These are phyloP conservation scores for Yamadazyma philogaea DNA, from an alignment of 805 yeast genomes.

Conservation along the genomic window DNA sequence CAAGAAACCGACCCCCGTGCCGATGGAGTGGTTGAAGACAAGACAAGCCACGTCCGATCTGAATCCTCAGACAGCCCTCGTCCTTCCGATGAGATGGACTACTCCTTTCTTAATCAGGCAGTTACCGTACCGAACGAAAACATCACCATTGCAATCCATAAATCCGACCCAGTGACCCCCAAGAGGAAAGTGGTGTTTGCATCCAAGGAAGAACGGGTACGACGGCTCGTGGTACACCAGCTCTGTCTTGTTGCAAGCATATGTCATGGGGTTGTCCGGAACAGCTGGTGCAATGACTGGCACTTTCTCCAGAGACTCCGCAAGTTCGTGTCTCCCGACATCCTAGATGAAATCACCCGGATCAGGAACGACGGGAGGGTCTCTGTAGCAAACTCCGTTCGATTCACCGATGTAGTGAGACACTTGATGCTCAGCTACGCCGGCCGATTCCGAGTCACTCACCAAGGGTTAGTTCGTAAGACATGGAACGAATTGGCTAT, in stretches of 20 bases:
- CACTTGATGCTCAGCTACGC: slow-evolving; percentile 64
- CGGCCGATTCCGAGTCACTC: slow-evolving; percentile 47
- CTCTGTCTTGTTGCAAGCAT: slow-evolving; percentile 56
- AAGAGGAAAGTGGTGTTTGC: slow-evolving; percentile 36
- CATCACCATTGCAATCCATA: slow-evolving; percentile 14
- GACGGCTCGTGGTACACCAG: slow-evolving; percentile 57
- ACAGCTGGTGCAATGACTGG: slow-evolving; percentile 66
- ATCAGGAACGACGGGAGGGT: slow-evolving; percentile 10
- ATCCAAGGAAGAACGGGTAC: slow-evolving; percentile 51
- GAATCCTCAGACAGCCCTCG: too few species aligned
- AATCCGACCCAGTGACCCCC: slow-evolving; percentile 17
- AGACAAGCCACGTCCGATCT: neutral
- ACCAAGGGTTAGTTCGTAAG: slow-evolving; percentile 33
- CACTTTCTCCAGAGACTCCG: slow-evolving; percentile 40
- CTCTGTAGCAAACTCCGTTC: slow-evolving; percentile 50
- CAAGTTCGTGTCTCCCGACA: slow-evolving; percentile 42
- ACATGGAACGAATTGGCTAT: slow-evolving; percentile 32
- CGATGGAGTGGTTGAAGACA: neutral
- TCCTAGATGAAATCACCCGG: slow-evolving; percentile 9
- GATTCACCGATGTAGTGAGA: slow-evolving; percentile 73
- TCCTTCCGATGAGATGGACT: slow-evolving; percentile 5
- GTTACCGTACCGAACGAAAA: neutral
- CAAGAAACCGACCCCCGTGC: neutral
- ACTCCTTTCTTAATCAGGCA: slow-evolving; percentile 7
- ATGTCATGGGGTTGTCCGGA: slow-evolving; percentile 65